Evolutionary conservation across 2,329 filamentous ascomycete species (phyloP).

Genomic region (Colletotrichum sp.): DNA sequence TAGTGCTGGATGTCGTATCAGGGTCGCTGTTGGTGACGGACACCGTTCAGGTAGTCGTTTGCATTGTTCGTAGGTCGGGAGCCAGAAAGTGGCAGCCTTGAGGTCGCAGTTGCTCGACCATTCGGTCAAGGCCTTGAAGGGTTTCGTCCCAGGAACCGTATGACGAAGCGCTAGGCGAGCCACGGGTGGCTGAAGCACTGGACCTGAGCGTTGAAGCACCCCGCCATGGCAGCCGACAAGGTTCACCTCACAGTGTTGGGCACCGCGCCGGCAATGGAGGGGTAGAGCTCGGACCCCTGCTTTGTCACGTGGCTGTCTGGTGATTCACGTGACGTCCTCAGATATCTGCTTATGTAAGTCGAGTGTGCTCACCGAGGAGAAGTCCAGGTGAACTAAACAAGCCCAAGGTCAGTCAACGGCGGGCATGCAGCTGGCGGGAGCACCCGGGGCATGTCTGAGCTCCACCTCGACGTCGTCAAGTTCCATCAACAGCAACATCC

Average conservation of each 20-base stretch:
- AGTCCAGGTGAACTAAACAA: background rate
- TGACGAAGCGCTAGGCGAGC: constrained; percentile 19
- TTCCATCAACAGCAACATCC: background rate
- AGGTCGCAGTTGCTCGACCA: background rate
- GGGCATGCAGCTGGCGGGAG: background rate
- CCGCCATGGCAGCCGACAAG: constrained; percentile 11
- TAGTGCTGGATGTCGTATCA: background rate
- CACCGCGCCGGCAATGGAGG: constrained; percentile 3
- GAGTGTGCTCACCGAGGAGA: background rate
- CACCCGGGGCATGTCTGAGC: background rate
- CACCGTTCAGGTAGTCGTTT: constrained; percentile 6
- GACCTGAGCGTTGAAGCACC: background rate
- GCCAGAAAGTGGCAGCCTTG: constrained; percentile 14
- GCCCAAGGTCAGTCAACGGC: background rate
- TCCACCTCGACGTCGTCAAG: background rate
- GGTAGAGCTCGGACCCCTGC: constrained; percentile 3
- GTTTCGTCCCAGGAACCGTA: constrained; percentile 16
- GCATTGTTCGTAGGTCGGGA: background rate
- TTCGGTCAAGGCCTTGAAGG: constrained; percentile 7
- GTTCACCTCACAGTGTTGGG: background rate
- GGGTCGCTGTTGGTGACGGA: background rate
- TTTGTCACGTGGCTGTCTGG: background rate
- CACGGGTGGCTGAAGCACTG: constrained; percentile 17
- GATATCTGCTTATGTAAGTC: background rate
- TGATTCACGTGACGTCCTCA: accelerated